Conservation (phyloP, 805 yeast species). For the Candida yuanshanica region DNA sequence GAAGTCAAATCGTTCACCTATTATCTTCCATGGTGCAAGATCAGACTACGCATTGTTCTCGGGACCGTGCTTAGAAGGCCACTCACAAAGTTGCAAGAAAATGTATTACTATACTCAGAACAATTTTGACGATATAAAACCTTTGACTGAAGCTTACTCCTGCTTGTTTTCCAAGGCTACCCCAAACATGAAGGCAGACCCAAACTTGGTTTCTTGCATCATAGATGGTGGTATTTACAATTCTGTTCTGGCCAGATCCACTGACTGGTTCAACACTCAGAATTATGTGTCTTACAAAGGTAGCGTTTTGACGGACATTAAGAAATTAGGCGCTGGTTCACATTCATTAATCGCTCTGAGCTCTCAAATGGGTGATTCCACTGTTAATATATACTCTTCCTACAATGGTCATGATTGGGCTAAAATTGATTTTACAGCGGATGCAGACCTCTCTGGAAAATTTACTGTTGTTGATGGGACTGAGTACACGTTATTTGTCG, state of each 20-base stretch:
- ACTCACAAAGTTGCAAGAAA: constrained; percentile 28
- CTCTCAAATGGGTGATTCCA: constrained; percentile 19
- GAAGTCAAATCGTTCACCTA: constrained; percentile 18
- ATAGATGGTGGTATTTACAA: constrained; percentile 34
- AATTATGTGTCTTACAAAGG: constrained; percentile 27
- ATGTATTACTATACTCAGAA: constrained; percentile 39
- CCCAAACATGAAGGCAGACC: constrained; percentile 17
- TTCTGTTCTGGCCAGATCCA: constrained; percentile 31
- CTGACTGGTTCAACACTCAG: constrained; percentile 39
- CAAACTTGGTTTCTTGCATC: constrained; percentile 38
- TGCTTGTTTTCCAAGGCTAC: constrained; percentile 28
- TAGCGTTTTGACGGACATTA: constrained; percentile 26
- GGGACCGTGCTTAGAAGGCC: constrained; percentile 29
- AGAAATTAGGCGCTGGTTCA: constrained; percentile 30
- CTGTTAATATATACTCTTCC: constrained; percentile 27
- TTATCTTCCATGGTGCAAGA: constrained; percentile 35
- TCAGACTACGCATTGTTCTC: constrained; percentile 33
- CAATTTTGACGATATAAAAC: constrained; percentile 33
- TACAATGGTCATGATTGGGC: constrained; percentile 30
- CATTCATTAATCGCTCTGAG: constrained; percentile 32
- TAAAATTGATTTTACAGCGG: constrained; percentile 28
- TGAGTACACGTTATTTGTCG: constrained; percentile 35
- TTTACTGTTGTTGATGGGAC: constrained; percentile 33
- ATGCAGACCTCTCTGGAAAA: constrained; percentile 13
- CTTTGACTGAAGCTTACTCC: constrained; percentile 27